These are phyloP conservation scores for Solioccasus polychromus DNA, from an alignment of 768 basidiomycete species.

Conservation along the genomic window DNA sequence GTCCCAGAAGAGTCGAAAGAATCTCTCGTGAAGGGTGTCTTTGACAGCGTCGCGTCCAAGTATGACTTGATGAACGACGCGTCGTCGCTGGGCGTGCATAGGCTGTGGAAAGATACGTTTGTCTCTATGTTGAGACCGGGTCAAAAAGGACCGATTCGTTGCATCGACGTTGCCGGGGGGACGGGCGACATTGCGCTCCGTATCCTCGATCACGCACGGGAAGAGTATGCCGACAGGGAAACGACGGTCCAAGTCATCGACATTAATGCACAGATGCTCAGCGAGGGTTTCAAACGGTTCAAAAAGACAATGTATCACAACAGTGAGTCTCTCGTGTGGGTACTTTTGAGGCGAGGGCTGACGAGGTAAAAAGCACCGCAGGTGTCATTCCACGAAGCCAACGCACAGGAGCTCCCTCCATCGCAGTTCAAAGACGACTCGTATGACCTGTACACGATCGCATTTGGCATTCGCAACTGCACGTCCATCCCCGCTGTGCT, in stretches of 20 bases:
- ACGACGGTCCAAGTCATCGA: slow-evolving; percentile 88
- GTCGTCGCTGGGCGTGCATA: slow-evolving; percentile 94
- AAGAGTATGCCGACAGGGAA: slow-evolving; percentile 87
- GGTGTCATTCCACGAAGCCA: slow-evolving; percentile 88
- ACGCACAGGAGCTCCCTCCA: slow-evolving; percentile 76
- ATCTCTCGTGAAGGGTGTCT: slow-evolving; percentile 85
- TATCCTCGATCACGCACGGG: slow-evolving; percentile 86
- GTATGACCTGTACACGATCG: slow-evolving; percentile 96
- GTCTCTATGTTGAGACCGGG: slow-evolving; percentile 76
- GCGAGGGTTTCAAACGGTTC: slow-evolving; percentile 85
- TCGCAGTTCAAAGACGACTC: slow-evolving; percentile 74
- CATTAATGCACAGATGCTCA: slow-evolving; percentile 94
- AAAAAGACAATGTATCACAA: slow-evolving; percentile 99
- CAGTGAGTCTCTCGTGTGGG: slow-evolving; percentile 50
- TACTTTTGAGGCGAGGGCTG: neutral
- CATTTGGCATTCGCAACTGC: slow-evolving; percentile 97
- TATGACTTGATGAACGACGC: slow-evolving; percentile 99
- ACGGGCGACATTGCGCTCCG: slow-evolving; percentile 97
- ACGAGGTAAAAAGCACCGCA: slow-evolving; percentile 65
- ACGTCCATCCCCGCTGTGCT: slow-evolving; percentile 89
- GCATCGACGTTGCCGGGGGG: slow-evolving; percentile 96
- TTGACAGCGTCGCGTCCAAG: slow-evolving; percentile 90
- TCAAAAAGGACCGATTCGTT: slow-evolving; percentile 66
- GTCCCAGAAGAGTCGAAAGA: slow-evolving; percentile 89
- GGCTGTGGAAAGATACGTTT: slow-evolving; percentile 95